Conservation (phyloP, 208 protist species). For the Leishmania gerbilli region DNA sequence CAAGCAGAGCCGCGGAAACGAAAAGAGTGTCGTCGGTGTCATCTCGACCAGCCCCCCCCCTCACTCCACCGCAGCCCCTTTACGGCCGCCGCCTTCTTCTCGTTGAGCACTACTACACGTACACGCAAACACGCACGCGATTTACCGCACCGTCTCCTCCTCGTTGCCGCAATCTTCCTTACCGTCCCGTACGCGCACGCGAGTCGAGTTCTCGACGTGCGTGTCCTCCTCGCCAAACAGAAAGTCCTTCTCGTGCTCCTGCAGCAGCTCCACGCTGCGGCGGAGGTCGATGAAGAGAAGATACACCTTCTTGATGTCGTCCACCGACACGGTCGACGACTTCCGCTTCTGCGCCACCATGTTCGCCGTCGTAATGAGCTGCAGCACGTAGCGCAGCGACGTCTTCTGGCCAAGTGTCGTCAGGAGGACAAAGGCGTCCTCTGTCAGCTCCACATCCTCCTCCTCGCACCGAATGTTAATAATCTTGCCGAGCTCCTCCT, state of each 20-base stretch:
- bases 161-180: constrained; percentile 42
- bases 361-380: constrained; percentile 98
- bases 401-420: constrained; percentile 96
- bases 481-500: constrained; percentile 97
- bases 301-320: constrained; percentile 98
- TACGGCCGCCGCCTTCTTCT: background rate
- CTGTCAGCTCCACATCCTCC: constrained; percentile 98
- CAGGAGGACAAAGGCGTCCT: constrained; percentile 96
- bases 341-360: constrained; percentile 96
- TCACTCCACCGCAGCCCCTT: too few relatives aligned
- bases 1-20: background rate
- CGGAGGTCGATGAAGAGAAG: constrained; percentile 98
- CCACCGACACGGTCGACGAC: constrained; percentile 91
- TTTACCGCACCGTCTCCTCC: constrained; percentile 37
- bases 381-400: constrained; percentile 99
- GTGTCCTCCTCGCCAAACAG: constrained; percentile 91
- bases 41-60: background rate
- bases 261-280: constrained; percentile 89
- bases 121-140: background rate
- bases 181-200: constrained; percentile 25
- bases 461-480: constrained; percentile 98
- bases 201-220: constrained; percentile 63
- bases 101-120: background rate
- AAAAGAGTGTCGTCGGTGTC: background rate
- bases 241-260: constrained; percentile 92